Evolutionary conservation across 176 grass and related monocot genomes (phyloP).

Genomic region (Aegilops sharonensis): DNA sequence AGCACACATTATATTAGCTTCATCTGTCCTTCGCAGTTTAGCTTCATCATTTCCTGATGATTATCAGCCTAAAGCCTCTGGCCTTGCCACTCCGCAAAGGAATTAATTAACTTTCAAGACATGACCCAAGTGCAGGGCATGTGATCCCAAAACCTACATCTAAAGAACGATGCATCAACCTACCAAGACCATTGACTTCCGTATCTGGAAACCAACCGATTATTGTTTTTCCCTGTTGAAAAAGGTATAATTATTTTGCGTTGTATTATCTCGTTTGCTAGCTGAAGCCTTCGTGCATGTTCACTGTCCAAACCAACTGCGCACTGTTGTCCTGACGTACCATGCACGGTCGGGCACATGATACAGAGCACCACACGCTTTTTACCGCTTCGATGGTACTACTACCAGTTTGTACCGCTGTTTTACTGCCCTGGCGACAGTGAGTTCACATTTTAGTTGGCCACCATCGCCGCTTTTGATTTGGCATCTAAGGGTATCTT

Average conservation of each 20-base stretch:
- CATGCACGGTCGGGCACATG: too few relatives aligned
- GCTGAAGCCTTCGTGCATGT: too few relatives aligned
- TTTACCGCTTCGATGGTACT: too few relatives aligned
- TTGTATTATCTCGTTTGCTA: too few relatives aligned
- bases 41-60: conserved; percentile 31
- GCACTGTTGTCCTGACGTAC: too few relatives aligned
- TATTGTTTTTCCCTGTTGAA: too few relatives aligned
- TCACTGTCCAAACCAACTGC: too few relatives aligned
- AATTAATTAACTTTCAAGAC: conserved; percentile 19
- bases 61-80: conserved; percentile 17
- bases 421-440: too few relatives aligned
- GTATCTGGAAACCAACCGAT: background rate
- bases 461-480: background rate
- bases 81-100: conserved; percentile 28
- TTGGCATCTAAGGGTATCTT: background rate
- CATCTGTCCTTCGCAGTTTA: background rate
- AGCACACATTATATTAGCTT: background rate
- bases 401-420: too few relatives aligned
- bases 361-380: too few relatives aligned
- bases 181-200: conserved; percentile 22
- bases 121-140: conserved; percentile 25
- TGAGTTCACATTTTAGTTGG: background rate
- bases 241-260: too few relatives aligned
- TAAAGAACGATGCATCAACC: conserved; percentile 1
- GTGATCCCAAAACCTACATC: conserved; percentile 18